phyloP scores from a whole-genome alignment of 169 alveolate species.

The Cryptosporidium parvum region DNA sequence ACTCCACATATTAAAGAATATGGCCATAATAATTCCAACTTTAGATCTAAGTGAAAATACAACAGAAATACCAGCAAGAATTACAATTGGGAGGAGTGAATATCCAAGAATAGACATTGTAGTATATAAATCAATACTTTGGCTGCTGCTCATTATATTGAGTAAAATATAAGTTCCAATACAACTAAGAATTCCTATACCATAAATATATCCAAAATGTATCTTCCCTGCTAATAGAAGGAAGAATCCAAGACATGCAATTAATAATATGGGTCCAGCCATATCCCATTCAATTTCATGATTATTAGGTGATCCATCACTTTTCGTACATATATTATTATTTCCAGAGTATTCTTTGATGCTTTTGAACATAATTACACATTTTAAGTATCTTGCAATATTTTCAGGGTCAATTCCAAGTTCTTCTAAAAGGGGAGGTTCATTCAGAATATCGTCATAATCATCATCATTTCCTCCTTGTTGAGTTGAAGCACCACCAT shows the following conservation, averaged over 20 bases:
- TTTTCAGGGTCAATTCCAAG: slow-evolving; percentile 83
- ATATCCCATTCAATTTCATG: slow-evolving; percentile 62
- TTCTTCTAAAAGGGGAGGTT: slow-evolving; percentile 83
- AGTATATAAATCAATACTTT: slow-evolving; percentile 84
- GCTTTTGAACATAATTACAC: slow-evolving; percentile 79
- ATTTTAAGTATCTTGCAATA: slow-evolving; percentile 80
- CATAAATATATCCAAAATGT: slow-evolving; percentile 85
- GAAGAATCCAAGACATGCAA: slow-evolving; percentile 81
- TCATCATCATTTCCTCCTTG: slow-evolving; percentile 37
- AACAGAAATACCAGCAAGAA: slow-evolving; percentile 81
- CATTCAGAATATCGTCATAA: slow-evolving; percentile 79
- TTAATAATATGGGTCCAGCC: slow-evolving; percentile 82
- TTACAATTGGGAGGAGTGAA: slow-evolving; percentile 84
- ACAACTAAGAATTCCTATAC: slow-evolving; percentile 83
- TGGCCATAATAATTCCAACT: slow-evolving; percentile 77
- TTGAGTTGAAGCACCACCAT: not conserved
- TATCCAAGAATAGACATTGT: slow-evolving; percentile 85
- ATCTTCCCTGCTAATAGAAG: slow-evolving; percentile 82
- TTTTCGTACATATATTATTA: not conserved
- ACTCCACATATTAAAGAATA: slow-evolving; percentile 80
- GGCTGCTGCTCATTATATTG: slow-evolving; percentile 83
- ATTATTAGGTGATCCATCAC: not conserved
- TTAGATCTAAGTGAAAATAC: slow-evolving; percentile 77
- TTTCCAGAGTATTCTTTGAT: slow-evolving; percentile 63
- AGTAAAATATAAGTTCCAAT: slow-evolving; percentile 81